These are phyloP conservation scores for Eucalyptus sideroxylon DNA, from an alignment of 345 rosid species.

Conservation along the genomic window DNA sequence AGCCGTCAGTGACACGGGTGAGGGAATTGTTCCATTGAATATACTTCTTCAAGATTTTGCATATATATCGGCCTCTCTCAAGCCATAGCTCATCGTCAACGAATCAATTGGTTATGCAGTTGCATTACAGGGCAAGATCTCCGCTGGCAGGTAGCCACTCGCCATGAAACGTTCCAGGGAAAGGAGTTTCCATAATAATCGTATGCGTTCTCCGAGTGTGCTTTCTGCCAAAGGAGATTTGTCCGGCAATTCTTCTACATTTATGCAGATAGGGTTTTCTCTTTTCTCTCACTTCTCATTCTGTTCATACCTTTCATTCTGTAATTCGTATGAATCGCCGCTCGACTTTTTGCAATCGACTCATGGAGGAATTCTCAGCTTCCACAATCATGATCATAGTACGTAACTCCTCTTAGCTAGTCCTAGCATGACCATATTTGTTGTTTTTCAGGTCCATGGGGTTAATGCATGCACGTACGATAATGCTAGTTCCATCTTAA, in stretches of 20 bases:
- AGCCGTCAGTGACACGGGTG: neutral
- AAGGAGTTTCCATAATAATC: neutral
- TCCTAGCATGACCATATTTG: neutral
- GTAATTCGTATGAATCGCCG: neutral
- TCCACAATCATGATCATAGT: neutral
- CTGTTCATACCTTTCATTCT: neutral
- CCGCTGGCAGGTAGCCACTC: neutral
- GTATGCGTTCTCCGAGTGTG: neutral
- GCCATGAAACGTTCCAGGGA: neutral
- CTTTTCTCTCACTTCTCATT: neutral
- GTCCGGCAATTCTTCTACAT: neutral
- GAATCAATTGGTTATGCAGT: neutral
- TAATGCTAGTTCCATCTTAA: neutral
- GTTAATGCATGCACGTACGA: neutral
- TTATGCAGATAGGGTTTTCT: neutral
- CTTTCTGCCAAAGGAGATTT: constrained; percentile 33
- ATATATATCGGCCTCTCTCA: neutral
- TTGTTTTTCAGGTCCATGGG: neutral
- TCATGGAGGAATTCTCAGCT: neutral
- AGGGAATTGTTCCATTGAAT: neutral
- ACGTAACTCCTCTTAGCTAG: neutral
- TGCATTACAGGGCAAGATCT: constrained; percentile 1
- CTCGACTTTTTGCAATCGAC: neutral
- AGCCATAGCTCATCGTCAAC: neutral
- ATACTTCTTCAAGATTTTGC: neutral